These are phyloP conservation scores for Colletotrichum chlorophyti DNA, from an alignment of 2,329 filamentous ascomycete species.

Conservation along the genomic window DNA sequence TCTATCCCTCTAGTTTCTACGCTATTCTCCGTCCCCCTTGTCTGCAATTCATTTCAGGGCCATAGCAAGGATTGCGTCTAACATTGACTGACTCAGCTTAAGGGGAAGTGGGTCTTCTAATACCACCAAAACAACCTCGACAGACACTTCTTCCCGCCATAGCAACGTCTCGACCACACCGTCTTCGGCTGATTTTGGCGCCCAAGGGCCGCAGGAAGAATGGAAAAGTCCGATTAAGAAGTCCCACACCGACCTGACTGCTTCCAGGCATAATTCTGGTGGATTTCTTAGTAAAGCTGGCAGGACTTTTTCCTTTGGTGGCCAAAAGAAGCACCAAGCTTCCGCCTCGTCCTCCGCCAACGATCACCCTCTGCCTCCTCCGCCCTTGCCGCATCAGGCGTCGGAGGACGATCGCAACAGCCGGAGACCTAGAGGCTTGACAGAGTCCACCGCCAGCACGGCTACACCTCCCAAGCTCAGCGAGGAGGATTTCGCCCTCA, in stretches of 20 bases:
- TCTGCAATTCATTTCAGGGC: constrained; percentile 31
- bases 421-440: constrained; percentile 55
- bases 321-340: constrained; percentile 56
- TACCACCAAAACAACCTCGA: constrained; percentile 65
- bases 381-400: constrained; percentile 44
- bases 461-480: constrained; percentile 58
- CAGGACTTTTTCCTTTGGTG: constrained; percentile 66
- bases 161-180: constrained; percentile 68
- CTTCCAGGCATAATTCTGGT: constrained; percentile 52
- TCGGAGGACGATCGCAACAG: constrained; percentile 37
- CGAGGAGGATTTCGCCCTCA: constrained; percentile 51
- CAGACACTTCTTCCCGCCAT: constrained; percentile 67
- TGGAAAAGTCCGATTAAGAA: constrained; percentile 46
- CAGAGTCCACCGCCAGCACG: constrained; percentile 60
- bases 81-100: constrained; percentile 45
- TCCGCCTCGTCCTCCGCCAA: constrained; percentile 45
- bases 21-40: constrained; percentile 19
- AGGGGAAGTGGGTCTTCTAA: constrained; percentile 68
- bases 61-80: constrained; percentile 33
- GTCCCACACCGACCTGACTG: constrained; percentile 44
- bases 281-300: constrained; percentile 63
- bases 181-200: constrained; percentile 57
- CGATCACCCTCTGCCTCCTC: constrained; percentile 42
- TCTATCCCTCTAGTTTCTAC: no score
- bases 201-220: constrained; percentile 46